phyloP scores from a whole-genome alignment of 2,329 filamentous ascomycete species.

The Myriosclerotinia scirpicola region DNA sequence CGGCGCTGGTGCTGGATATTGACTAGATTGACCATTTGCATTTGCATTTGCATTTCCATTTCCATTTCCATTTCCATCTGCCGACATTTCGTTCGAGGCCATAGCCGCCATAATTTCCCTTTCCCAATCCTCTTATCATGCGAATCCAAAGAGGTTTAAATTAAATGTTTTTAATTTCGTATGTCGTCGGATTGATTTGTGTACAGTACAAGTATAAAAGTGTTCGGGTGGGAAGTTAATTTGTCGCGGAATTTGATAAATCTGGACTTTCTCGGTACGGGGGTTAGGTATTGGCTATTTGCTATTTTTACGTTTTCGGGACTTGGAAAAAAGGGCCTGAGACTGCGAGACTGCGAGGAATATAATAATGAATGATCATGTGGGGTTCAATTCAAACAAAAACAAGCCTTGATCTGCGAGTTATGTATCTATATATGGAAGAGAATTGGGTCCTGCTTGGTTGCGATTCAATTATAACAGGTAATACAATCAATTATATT shows the following conservation, averaged over 20 bases:
- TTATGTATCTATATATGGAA: no score
- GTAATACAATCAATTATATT: no score
- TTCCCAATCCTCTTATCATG: background rate
- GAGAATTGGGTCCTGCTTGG: no score
- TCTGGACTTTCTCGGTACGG: constrained; percentile 17
- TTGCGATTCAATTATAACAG: background rate
- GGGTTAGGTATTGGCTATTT: no score
- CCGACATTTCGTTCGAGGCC: constrained; percentile 20
- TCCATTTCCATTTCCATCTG: background rate
- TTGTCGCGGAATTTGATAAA: constrained; percentile 1
- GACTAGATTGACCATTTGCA: no score
- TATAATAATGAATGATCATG: constrained; percentile 17
- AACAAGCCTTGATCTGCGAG: constrained; percentile 5
- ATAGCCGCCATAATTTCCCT: constrained; percentile 6
- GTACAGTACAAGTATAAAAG: background rate
- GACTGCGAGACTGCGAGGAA: constrained; percentile 1
- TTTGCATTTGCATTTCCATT: no score
- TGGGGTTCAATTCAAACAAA: constrained; percentile 7
- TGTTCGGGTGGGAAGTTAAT: background rate
- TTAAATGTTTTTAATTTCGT: no score
- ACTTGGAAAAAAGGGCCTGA: no score
- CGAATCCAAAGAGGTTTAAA: no score
- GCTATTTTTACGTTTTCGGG: constrained; percentile 20
- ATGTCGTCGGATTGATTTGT: background rate
- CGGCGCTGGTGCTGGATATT: constrained; percentile 25